Evolutionary conservation across 2,329 filamentous ascomycete genomes (phyloP).

Genomic region (Aspergillus sp.): DNA sequence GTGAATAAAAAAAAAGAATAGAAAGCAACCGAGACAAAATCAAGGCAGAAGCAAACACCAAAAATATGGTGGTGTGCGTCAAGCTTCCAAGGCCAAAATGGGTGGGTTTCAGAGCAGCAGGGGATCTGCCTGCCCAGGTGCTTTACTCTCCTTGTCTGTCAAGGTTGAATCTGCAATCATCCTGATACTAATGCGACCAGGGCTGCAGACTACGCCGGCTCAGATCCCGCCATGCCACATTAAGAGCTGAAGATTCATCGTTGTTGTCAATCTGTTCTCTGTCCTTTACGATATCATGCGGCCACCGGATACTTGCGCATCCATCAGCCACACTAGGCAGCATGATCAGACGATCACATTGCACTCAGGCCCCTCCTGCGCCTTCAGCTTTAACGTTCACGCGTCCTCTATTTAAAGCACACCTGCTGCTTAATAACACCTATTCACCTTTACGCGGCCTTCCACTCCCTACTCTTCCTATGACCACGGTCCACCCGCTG

Average conservation of each 20-base stretch:
- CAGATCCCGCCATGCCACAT: neutral
- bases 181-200: neutral
- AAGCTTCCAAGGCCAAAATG: neutral
- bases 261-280: neutral
- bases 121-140: neutral
- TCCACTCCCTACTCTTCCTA: neutral
- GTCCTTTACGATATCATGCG: neutral
- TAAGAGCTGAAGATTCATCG: neutral
- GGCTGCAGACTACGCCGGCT: neutral
- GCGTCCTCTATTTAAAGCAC: neutral
- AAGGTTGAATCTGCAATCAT: neutral
- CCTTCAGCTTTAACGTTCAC: neutral
- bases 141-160: too few species aligned
- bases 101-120: neutral
- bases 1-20: neutral
- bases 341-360: conserved; percentile 7
- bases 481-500: too few species aligned
- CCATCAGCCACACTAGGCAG: conserved; percentile 10
- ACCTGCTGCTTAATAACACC: neutral
- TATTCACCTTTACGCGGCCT: neutral
- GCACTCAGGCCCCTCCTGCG: conserved; percentile 4
- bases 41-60: conserved; percentile 2
- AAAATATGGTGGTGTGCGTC: neutral
- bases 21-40: neutral
- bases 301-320: neutral